These are phyloP conservation scores for Pseudogymnoascus sp. DNA, from an alignment of 2,329 filamentous ascomycete genomes.

Conservation along the genomic window DNA sequence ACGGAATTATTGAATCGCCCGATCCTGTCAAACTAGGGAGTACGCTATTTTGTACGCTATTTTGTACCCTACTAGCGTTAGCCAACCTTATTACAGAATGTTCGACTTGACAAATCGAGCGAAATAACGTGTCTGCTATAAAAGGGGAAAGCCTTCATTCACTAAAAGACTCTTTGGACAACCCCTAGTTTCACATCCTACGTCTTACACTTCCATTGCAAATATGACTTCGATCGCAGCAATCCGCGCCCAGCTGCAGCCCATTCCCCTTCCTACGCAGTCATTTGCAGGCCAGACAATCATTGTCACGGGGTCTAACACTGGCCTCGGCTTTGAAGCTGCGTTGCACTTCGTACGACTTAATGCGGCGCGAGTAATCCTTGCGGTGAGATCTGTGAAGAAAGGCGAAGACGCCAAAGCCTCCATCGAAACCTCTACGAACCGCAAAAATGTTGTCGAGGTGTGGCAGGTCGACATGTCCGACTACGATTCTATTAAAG, in stretches of 20 bases:
- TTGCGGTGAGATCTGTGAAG: conserved; percentile 30
- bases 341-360: conserved; percentile 31
- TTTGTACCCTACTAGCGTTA: no score
- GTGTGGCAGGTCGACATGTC: conserved; percentile 18
- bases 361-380: conserved; percentile 30
- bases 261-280: conserved; percentile 13
- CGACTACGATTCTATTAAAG: conserved; percentile 14
- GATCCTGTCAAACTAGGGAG: not conserved
- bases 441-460: conserved; percentile 8
- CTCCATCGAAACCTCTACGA: conserved; percentile 24
- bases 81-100: no score
- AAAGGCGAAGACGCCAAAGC: conserved; percentile 31
- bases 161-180: not conserved
- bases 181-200: not conserved
- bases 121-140: not conserved
- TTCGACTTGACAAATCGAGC: no score
- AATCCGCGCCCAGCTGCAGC: not conserved
- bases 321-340: conserved; percentile 34
- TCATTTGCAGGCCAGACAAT: conserved; percentile 24
- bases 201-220: not conserved
- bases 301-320: conserved; percentile 36
- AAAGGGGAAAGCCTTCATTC: not conserved
- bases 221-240: not conserved
- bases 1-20: not conserved
- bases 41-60: no score